These are phyloP conservation scores for Hansenula anomala DNA, from an alignment of 1,139 yeast genomes.

Conservation along the genomic window DNA sequence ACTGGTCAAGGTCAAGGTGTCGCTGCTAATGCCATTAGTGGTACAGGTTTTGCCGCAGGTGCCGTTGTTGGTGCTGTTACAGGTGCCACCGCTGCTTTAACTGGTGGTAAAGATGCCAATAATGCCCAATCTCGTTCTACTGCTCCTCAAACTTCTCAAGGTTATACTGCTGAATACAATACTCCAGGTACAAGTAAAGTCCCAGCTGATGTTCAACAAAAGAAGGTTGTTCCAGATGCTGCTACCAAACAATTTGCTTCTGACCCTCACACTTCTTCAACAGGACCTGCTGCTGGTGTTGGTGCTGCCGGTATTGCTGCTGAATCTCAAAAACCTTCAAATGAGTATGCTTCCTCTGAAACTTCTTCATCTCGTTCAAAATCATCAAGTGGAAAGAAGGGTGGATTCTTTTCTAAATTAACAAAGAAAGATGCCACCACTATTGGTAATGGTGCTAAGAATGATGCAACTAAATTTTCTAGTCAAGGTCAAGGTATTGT, in stretches of 20 bases:
- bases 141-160: constrained; percentile 1
- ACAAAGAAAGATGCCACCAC: constrained; percentile 8
- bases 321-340: background rate
- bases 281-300: background rate
- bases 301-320: background rate
- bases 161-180: background rate
- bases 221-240: background rate
- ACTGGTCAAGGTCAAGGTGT: background rate
- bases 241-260: too few relatives aligned
- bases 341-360: background rate
- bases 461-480: constrained; percentile 12
- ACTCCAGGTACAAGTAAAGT: background rate
- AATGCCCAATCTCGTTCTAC: background rate
- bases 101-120: too few relatives aligned
- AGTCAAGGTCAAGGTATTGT: constrained; percentile 23
- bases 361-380: constrained; percentile 9
- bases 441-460: constrained; percentile 10
- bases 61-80: too few relatives aligned
- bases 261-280: too few relatives aligned
- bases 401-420: constrained; percentile 4
- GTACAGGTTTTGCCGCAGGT: too few relatives aligned
- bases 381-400: background rate
- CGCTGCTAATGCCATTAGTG: too few relatives aligned
- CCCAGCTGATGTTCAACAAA: background rate
- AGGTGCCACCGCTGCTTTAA: background rate